Evolutionary conservation across 345 rosid species (phyloP).

Genomic region (Erucastrum elatum): DNA sequence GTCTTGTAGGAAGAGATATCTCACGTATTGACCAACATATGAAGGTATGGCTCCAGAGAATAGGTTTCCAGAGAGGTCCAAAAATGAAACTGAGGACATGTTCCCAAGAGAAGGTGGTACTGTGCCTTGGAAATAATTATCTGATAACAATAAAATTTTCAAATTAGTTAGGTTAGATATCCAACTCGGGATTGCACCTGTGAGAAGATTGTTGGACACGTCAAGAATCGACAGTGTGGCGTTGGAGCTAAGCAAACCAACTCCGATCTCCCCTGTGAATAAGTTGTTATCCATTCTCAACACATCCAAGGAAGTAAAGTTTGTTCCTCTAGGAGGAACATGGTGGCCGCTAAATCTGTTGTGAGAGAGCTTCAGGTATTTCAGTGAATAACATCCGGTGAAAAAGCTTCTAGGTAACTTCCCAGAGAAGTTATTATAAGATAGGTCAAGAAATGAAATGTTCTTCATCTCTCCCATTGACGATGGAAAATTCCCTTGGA

Average conservation of each 20-base stretch:
- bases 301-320: background rate
- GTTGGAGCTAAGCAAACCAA: slow-evolving; percentile 1
- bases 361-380: background rate
- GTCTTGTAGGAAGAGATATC: background rate
- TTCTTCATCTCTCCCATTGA: background rate
- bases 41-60: background rate
- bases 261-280: background rate
- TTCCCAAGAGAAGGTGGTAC: background rate
- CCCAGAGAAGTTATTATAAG: background rate
- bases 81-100: background rate
- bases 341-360: background rate
- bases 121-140: background rate
- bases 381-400: background rate
- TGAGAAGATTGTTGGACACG: background rate
- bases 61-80: background rate
- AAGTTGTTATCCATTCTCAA: background rate
- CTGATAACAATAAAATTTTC: background rate
- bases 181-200: background rate
- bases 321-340: background rate
- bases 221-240: background rate
- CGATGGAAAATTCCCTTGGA: background rate
- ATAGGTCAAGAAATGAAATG: background rate
- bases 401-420: background rate
- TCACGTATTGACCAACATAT: background rate
- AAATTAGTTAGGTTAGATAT: background rate